Base-by-base conservation (phyloP, 139 green algal species). In the Coelastrella sp. region DNA sequence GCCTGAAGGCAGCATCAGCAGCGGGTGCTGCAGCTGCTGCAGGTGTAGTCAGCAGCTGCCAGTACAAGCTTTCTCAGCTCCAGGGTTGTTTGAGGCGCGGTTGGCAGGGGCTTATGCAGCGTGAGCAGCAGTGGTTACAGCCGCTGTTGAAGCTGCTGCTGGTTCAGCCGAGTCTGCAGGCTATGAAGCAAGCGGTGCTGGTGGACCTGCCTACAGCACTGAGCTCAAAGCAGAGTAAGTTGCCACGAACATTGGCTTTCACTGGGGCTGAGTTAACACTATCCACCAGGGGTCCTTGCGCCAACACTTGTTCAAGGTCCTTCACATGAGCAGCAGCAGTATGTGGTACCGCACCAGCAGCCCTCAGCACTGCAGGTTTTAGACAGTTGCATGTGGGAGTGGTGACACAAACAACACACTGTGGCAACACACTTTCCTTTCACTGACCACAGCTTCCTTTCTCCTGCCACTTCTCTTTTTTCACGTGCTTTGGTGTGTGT, bases 81-180 rank as follows among this genome's bases (percentile, higher is more conserved):
- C 8, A 19, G 22, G 60, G n/a, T 58, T 80, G 7, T 17, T 32
- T 76, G 17, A 76, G 68, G 68, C 7, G 17, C 17, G 17, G 5
- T 10, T 80, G 23, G 32, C 77, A 32, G 77, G 77, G n/a, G 54
- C 4, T 83, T n/a, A 54, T 83, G 2, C 7, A 58, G 11, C 77
- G 77, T 64, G 47, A 80, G 66, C 54, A 80, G 54, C 83, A 88
- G 83, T 88, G 83, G 83, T 10, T 68, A 54, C 47, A 56, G 17
- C 83, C 83, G 17, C 54, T 88, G 66, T 20, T 80, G 19, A 32
- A 17, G 83, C 54, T 88, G 83, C 68, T 88, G 61, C 58, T 80
- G 20, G 54, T 88, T 14, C 47, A 71, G 47, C 83, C 83, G 3
- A 68, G 68, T 14, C 66, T 88, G 17, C 54, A 71, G 10, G 83